A percentile compares a stretch with the other conserved stretches of the same genome.
Evolutionary conservation across 306 rosid species (phyloP).

Genomic region (Benincasa hispida): DNA sequence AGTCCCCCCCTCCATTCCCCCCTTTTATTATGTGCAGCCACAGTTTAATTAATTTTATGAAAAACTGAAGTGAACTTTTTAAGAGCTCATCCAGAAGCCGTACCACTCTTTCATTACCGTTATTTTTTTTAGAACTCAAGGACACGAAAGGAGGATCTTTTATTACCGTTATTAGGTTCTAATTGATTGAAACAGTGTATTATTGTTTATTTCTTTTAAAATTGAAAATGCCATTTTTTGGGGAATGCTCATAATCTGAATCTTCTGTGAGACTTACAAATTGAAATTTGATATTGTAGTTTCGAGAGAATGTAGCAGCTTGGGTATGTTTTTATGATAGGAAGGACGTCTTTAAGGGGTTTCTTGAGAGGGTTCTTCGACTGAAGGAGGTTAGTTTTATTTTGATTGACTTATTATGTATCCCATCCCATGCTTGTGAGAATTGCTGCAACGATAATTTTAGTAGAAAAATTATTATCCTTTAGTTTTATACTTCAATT

Average conservation of each 20-base stretch:
- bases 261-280: conserved; percentile 7
- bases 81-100: background rate
- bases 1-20: background rate
- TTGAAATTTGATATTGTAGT: conserved; percentile 33
- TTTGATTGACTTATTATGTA: background rate
- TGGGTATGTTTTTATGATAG: conserved; percentile 86
- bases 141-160: no score
- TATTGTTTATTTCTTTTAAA: background rate
- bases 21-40: background rate
- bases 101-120: background rate
- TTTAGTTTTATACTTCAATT: background rate
- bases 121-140: no score
- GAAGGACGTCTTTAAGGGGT: conserved; percentile 62
- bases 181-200: background rate
- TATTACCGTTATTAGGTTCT: background rate
- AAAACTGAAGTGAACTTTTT: background rate
- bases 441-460: conserved; percentile 5
- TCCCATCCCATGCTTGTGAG: background rate
- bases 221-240: background rate
- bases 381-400: conserved; percentile 59
- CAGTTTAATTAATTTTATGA: background rate
- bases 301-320: conserved; percentile 88
- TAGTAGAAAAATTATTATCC: background rate
- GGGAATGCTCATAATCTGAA: background rate
- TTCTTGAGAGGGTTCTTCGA: conserved; percentile 78